Conservation (phyloP, 2,329 filamentous ascomycete species). For the Rutstroemia sydowiana region DNA sequence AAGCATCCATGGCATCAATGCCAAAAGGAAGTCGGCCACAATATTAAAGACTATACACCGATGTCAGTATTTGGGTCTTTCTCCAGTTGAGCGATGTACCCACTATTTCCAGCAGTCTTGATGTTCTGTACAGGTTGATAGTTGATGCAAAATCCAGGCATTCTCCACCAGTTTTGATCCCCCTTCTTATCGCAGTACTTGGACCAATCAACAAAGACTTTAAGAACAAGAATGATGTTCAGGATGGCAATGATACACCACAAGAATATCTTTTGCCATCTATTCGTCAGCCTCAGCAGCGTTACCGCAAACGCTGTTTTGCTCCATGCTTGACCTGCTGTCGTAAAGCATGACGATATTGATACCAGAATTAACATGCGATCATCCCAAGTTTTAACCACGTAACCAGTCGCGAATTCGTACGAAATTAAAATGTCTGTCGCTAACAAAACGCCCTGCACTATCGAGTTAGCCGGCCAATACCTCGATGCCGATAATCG, state of each 20-base stretch:
- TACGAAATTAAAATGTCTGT: slow-evolving; percentile 40
- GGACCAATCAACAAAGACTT: slow-evolving; percentile 43
- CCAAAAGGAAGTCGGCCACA: slow-evolving; percentile 46
- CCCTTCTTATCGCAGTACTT: slow-evolving; percentile 36
- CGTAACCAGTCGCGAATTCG: slow-evolving; percentile 43
- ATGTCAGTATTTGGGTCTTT: slow-evolving; percentile 10
- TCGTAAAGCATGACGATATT: slow-evolving; percentile 21
- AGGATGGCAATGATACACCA: slow-evolving; percentile 44
- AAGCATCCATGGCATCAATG: slow-evolving; percentile 43
- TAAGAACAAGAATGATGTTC: slow-evolving; percentile 41
- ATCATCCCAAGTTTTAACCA: slow-evolving; percentile 41
- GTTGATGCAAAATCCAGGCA: slow-evolving; percentile 38
- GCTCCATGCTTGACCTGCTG: slow-evolving; percentile 32
- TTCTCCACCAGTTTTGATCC: slow-evolving; percentile 41
- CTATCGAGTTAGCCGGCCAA: no score
- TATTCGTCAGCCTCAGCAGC: slow-evolving; percentile 36
- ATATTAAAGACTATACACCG: slow-evolving; percentile 41
- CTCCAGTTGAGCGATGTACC: slow-evolving; percentile 17
- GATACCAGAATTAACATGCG: slow-evolving; percentile 47
- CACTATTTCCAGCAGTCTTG: slow-evolving; percentile 45
- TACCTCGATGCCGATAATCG: no score
- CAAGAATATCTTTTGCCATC: slow-evolving; percentile 36
- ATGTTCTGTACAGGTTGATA: slow-evolving; percentile 35
- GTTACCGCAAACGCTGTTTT: slow-evolving; percentile 33
- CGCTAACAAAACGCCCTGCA: slow-evolving; percentile 37